Conservation (phyloP, 306 rosid species). For the Vigna unguiculata region DNA sequence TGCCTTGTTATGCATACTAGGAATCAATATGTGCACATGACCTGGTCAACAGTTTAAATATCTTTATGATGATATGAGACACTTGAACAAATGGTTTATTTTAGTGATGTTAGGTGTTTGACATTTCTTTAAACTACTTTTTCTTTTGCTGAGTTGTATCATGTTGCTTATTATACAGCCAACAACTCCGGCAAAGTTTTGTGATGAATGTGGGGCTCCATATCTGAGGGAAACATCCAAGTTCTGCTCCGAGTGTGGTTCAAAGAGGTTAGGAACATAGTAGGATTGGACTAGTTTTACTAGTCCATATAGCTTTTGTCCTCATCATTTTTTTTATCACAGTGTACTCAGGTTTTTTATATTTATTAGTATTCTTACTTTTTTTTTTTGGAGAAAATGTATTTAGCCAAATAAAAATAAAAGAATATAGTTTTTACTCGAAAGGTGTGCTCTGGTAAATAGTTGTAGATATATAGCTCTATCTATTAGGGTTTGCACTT, state of each 20-base stretch:
- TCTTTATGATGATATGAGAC: slow-evolving; percentile 19
- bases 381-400: slow-evolving; percentile 22
- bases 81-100: slow-evolving; percentile 1
- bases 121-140: slow-evolving; percentile 1
- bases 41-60: slow-evolving; percentile 4
- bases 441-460: slow-evolving; percentile 38
- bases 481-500: background rate
- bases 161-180: slow-evolving; percentile 60
- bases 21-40: background rate
- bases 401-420: slow-evolving; percentile 18
- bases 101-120: slow-evolving; percentile 26
- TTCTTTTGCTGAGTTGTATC: slow-evolving; percentile 17
- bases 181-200: slow-evolving; percentile 83
- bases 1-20: slow-evolving; percentile 2
- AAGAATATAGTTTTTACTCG: slow-evolving; percentile 19
- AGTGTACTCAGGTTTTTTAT: slow-evolving; percentile 5
- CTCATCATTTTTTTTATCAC: slow-evolving; percentile 11
- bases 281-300: slow-evolving; percentile 14
- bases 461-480: slow-evolving; percentile 26
- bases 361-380: slow-evolving; percentile 21
- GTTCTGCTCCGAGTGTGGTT: slow-evolving; percentile 94
- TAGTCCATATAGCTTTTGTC: slow-evolving; percentile 1
- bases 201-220: slow-evolving; percentile 91
- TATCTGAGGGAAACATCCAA: slow-evolving; percentile 91
- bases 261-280: slow-evolving; percentile 82